Evolutionary conservation across 2,329 filamentous ascomycete genomes (phyloP), one percentile per base, ranked within the genome.

Genomic region (Pseudocercospora ulei): DNA sequence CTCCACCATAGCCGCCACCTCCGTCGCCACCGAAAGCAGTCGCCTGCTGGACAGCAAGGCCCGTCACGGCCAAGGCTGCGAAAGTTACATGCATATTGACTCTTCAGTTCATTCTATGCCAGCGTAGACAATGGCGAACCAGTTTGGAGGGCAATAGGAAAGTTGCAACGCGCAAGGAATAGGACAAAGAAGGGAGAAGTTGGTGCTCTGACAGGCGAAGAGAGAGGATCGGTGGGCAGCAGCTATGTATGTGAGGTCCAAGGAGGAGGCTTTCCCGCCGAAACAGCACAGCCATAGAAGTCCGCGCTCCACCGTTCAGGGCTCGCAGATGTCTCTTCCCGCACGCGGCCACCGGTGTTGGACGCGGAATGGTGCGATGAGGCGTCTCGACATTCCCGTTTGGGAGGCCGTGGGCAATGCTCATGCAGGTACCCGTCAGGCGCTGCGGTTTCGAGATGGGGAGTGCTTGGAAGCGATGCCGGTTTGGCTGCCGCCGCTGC

Each of bases 41-140:
- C 56, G 47, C 67, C 65, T 50, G 67, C 61, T 69, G 66, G 65
- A 68, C 43, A 35, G 65, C 59, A 23, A 52, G 35, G 28, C 36
- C 38, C 3, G 42, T 44, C 16, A 35, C 41, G 39, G 42, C 39
- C 13, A 49, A 11, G 24, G 43, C 41, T 24, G 46, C 37, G 17
- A 42, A 42, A 17, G 37, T 30, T 33, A 43, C 24, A 37, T 49
- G 41, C 48, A 51, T 50, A 9, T 18, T 41, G 33, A 16, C 16
- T 28, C 14, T 23, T 27, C 22, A 28, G 14, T 13, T 43, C 16
- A 12, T 22, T 39, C 30, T 41, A 30, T 40, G 35, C 27, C 34
- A 38, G 41, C 24, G 42, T 35, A 22, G 35, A 22, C 7, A 35
- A 19, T 20, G 17, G 27, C 16, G 22, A 22, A 12, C 12, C 33